Evolutionary conservation across 371 early-diverging fungal genomes (phyloP).

Genomic region (Syncephalastrum sp.): DNA sequence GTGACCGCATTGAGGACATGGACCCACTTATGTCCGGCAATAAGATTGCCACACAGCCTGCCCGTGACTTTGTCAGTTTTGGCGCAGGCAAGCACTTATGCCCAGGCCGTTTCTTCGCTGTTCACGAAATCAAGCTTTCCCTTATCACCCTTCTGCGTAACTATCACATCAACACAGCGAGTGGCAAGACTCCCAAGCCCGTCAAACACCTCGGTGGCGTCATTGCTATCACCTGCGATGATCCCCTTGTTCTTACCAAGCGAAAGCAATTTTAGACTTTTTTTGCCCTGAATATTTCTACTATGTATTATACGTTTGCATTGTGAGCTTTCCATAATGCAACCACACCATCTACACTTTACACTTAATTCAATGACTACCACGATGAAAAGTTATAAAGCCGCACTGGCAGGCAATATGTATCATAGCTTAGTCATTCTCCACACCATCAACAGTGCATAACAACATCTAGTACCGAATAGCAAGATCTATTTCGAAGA

Average conservation of each 20-base stretch:
- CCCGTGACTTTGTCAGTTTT: conserved; percentile 31
- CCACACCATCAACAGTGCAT: too few relatives aligned
- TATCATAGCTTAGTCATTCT: too few relatives aligned
- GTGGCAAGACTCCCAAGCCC: conserved; percentile 22
- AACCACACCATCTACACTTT: background rate
- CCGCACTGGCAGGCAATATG: too few relatives aligned
- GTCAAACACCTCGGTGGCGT: conserved; percentile 17
- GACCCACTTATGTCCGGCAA: conserved; percentile 23
- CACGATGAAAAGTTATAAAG: too few relatives aligned
- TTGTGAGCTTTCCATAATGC: too few relatives aligned
- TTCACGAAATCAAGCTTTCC: conserved; percentile 45
- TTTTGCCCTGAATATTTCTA: too few relatives aligned
- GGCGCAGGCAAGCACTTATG: conserved; percentile 39
- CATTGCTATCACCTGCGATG: conserved; percentile 12
- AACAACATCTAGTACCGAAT: too few relatives aligned
- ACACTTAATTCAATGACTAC: too few relatives aligned
- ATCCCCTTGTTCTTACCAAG: conserved; percentile 25
- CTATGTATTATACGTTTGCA: too few relatives aligned
- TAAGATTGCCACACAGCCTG: conserved; percentile 18
- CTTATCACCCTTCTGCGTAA: conserved; percentile 22
- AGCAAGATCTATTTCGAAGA: too few relatives aligned
- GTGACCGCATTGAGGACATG: conserved; percentile 20
- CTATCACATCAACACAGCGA: conserved; percentile 22
- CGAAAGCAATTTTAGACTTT: conserved; percentile 7
- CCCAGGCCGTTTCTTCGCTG: conserved; percentile 53